Evolutionary conservation across 495 filamentous ascomycete species (phyloP), one percentile per base, ranked within the genome.

Genomic region (Podospora anserina): DNA sequence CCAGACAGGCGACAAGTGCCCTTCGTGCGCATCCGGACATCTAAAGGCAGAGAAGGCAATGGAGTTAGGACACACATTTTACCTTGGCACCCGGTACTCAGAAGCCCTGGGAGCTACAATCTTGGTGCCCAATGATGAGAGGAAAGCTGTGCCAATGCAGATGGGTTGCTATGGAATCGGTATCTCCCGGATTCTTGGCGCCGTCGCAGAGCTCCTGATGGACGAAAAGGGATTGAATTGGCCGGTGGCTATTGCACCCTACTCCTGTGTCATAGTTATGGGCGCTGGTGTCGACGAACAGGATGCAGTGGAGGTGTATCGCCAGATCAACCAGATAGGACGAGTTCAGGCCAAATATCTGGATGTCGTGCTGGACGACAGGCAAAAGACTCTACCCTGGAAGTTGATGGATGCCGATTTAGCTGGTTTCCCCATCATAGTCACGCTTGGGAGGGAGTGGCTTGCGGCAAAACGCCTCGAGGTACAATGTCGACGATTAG

Each of bases 81-180:
- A 94, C 77, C 89, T 99, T 2, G 94, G 94, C 19, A 94, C 91
- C 1, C 86, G 93, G 30, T 99, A 99, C 79, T 93, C 89, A 34
- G 81, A 87, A 20, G 89, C 92, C 0, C 82, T 98, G 3, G 77
- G 85, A 27, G 91, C 91, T 1, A 82, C 76, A 4, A 84, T 94
- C 9, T 77, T 81, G 5, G 13, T 78, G 0, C 81, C 82, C 2
- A 49, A 49, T 18, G 19, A 68, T 5, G 44, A 76, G 16, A 44
- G 66, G 34, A 61, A 69, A 28, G 20, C 60, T 20, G 83, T 87
- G 0, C 81, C 88, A 0, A 85, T 97, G 78, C 86, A 95, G 65
- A 97, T 98, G 94, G 95, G 95, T 60, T 99, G 96, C 71, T 91
- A 98, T 72, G 95, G 95, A 1, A 97, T 99, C 67, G 95, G 95